Evolutionary conservation across 139 green algal species (phyloP), one percentile per base, ranked within the genome.

Genomic region (Monoraphidium neglectum): DNA sequence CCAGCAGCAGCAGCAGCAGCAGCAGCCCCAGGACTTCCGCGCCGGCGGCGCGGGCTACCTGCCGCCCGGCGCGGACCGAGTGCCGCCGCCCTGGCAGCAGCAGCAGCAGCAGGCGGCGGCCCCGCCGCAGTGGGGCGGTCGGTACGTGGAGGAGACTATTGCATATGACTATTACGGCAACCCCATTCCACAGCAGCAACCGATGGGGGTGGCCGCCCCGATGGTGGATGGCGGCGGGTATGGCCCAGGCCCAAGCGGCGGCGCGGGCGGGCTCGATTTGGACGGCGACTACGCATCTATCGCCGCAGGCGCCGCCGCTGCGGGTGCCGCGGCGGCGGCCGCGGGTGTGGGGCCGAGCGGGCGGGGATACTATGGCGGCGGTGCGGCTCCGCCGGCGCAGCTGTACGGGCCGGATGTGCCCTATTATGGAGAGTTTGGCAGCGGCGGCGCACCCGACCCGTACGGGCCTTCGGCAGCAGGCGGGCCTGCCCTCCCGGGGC

Each of bases 91-190:
- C 5, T 77, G 73, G 73, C 43, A 18, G 24, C 37, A 51, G 70
- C 56, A 38, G 49, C 73, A 65, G 62, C 73, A 65, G 62, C 73
- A 72, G 72, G 56, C 24, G 56, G 56, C 24, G 56, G 23, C 5
- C 10, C 24, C 23, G 56, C 12, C 12, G 56, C 24, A 63, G 56
- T 63, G 26, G 24, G 26, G 56, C 56, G 56, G 56, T 5, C 24
- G 56, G 56, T 63, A 63, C 26, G 71, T 59, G 35, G 64, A 23
- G 2, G 74, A 74, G 46, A 76, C 40, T 1, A 76, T 81, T 24
- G 65, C 63, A 32, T 81, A 81, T 32, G 75, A 81, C 54, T 81
- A 81, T n/a, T 76, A 81, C 57, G 75, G 75, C 32, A 81, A 81
- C 36, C 75, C 75, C 40, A 68, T 80, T 21, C 63, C 77, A 68